These are phyloP conservation scores for Hebeloma cylindrosporum DNA, from an alignment of 768 basidiomycete genomes.

Conservation along the genomic window DNA sequence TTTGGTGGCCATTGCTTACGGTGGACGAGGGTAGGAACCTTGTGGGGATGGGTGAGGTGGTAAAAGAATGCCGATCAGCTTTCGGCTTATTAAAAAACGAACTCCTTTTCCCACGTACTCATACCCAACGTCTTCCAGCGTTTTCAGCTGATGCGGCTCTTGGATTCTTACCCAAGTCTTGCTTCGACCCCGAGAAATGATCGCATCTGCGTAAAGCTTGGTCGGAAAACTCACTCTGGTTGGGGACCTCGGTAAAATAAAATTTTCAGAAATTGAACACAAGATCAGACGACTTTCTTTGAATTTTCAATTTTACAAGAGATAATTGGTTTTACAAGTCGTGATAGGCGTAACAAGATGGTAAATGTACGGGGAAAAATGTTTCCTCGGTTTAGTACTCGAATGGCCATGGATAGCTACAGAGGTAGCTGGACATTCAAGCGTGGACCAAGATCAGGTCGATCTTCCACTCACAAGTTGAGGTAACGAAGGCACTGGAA, in stretches of 20 bases:
- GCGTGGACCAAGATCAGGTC: slow-evolving; percentile 66
- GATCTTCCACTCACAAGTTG: slow-evolving; percentile 75
- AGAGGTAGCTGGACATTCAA: slow-evolving; percentile 60
- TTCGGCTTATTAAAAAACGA: slow-evolving; percentile 10
- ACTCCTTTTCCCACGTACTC: slow-evolving; percentile 18
- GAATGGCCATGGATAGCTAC: slow-evolving; percentile 54
- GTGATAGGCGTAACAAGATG: background rate
- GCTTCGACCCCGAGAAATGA: no score
- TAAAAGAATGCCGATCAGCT: slow-evolving; percentile 31
- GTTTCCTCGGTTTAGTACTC: slow-evolving; percentile 76
- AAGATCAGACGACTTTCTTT: no score
- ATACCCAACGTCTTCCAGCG: slow-evolving; percentile 9
- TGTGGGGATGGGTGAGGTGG: slow-evolving; percentile 27
- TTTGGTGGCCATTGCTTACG: slow-evolving; percentile 46
- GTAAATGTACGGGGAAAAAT: slow-evolving; percentile 21
- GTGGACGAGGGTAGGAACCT: slow-evolving; percentile 20
- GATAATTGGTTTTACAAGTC: background rate
- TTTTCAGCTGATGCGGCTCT: slow-evolving; percentile 5
- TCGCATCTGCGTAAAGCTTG: no score
- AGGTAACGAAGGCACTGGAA: slow-evolving; percentile 73
- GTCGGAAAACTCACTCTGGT: no score
- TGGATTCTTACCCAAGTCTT: no score
- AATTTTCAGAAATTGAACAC: background rate
- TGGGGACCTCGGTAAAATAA: background rate
- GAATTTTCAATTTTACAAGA: no score